These are phyloP conservation scores for Rhizopus sp. DNA, from an alignment of 371 early-diverging fungal genomes.

Conservation along the genomic window DNA sequence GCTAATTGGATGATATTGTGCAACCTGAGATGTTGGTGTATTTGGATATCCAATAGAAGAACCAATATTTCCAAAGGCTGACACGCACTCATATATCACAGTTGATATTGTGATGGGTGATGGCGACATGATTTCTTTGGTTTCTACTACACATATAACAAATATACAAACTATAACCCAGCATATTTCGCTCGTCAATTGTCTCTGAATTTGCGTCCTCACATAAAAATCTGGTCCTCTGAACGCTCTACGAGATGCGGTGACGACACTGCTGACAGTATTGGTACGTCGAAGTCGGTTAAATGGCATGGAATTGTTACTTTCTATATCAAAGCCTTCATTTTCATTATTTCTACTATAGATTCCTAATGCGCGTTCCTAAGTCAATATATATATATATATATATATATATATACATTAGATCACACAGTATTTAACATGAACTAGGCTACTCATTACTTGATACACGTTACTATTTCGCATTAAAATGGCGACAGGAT, in stretches of 20 bases:
- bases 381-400: background rate
- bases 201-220: slow-evolving; percentile 47
- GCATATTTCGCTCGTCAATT: slow-evolving; percentile 48
- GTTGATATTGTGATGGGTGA: slow-evolving; percentile 42
- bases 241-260: slow-evolving; percentile 31
- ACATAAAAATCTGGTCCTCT: slow-evolving; percentile 52
- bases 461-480: slow-evolving; percentile 42
- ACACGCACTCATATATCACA: slow-evolving; percentile 53
- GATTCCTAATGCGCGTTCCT: slow-evolving; percentile 54
- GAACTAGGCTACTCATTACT: slow-evolving; percentile 8
- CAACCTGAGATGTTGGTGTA: slow-evolving; percentile 36
- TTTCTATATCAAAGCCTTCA: slow-evolving; percentile 15
- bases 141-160: slow-evolving; percentile 35
- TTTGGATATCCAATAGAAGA: slow-evolving; percentile 44
- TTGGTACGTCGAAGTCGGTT: slow-evolving; percentile 33
- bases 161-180: slow-evolving; percentile 50
- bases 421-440: too few species aligned
- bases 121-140: slow-evolving; percentile 31
- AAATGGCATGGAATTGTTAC: slow-evolving; percentile 6
- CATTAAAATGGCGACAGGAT: slow-evolving; percentile 46
- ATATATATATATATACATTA: background rate
- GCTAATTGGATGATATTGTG: slow-evolving; percentile 40
- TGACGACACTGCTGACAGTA: slow-evolving; percentile 43
- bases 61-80: slow-evolving; percentile 51
- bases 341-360: slow-evolving; percentile 33